phyloP scores from a whole-genome alignment of 495 filamentous ascomycete species.

The Penicillium taxi region DNA sequence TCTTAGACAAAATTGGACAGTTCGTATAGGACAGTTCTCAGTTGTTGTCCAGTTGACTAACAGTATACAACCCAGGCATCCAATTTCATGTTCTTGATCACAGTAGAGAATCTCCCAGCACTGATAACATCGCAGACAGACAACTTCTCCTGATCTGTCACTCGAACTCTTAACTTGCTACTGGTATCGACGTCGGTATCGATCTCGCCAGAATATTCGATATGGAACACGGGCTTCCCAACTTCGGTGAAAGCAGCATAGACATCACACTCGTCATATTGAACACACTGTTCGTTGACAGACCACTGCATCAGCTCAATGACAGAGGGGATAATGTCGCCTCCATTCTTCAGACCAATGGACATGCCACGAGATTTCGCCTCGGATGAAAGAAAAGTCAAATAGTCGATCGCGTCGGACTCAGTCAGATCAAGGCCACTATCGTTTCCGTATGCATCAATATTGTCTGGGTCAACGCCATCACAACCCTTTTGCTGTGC shows the following conservation, averaged over 20 bases:
- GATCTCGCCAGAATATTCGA: conserved; percentile 54
- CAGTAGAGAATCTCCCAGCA: conserved; percentile 48
- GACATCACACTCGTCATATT: conserved; percentile 49
- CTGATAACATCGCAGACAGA: conserved; percentile 30
- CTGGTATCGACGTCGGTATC: conserved; percentile 33
- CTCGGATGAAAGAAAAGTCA: conserved; percentile 50
- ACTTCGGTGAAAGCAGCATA: conserved; percentile 50
- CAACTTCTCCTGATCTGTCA: conserved; percentile 20
- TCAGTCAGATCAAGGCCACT: conserved; percentile 51
- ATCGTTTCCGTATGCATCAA: conserved; percentile 54
- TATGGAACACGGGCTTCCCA: conserved; percentile 65
- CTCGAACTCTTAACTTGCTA: too few relatives aligned
- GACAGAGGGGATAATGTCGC: conserved; percentile 48
- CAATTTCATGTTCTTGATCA: conserved; percentile 57
- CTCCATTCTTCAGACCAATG: conserved; percentile 61
- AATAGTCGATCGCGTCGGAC: conserved; percentile 47
- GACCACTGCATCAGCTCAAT: conserved; percentile 53
- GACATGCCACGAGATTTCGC: conserved; percentile 42
- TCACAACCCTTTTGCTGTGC: conserved; percentile 57
- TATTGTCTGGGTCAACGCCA: conserved; percentile 65
- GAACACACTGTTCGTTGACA: conserved; percentile 66
- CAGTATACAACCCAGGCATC: conserved; percentile 52
- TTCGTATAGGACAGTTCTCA: too few relatives aligned
- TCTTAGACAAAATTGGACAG: too few relatives aligned
- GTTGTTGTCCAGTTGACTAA: too few relatives aligned